Evolutionary conservation across 2,329 filamentous ascomycete genomes (phyloP), one percentile per base, ranked within the genome.

Genomic region (Lachnellula suecica): DNA sequence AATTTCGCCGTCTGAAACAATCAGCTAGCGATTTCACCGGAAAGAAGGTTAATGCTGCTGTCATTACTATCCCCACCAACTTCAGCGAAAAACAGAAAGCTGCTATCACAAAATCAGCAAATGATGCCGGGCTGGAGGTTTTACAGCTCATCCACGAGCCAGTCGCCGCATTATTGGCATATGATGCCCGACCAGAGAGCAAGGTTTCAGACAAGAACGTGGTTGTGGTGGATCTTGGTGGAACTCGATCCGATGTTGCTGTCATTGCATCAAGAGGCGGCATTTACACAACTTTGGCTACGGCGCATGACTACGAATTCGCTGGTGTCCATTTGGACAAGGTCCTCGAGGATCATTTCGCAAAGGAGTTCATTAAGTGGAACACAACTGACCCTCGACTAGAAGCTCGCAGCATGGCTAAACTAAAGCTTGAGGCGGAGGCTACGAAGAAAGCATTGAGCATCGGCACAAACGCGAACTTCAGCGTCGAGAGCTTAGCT

Each of bases 301-400:
- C 93, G 11, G 84, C 88, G 25, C 94, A 97, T 76, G 94, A 99
- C 78, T 97, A 96, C 74, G 92, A 97, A 68, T 89, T 93, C 62
- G 86, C 89, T 51, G 94, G 94, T 67, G 80, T 84, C 31, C 85
- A 91, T 61, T 80, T 99, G 52, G 94, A 99, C 76, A 83, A 94
- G 70, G 88, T 93, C 45, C 81, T 99, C 53, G 89, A 96, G 70
- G 93, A 99, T 70, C 87, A 97, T 79, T 97, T 97, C 64, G 89
- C 93, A 64, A 99, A 99, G 81, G 94, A 99, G 74, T 99, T 99
- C 76, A 82, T 94, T 68, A 97, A 99, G 83, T 96, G 96, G 81
- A 84, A 97, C 76, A 73, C 72, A 31, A 83, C 83, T 52, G 94
- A 97, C 72, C 94, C 94, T 20, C 83, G 92, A 63, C 81, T 86